Evolutionary conservation across 495 filamentous ascomycete species (phyloP).

Genomic region (Tuber aestivum): DNA sequence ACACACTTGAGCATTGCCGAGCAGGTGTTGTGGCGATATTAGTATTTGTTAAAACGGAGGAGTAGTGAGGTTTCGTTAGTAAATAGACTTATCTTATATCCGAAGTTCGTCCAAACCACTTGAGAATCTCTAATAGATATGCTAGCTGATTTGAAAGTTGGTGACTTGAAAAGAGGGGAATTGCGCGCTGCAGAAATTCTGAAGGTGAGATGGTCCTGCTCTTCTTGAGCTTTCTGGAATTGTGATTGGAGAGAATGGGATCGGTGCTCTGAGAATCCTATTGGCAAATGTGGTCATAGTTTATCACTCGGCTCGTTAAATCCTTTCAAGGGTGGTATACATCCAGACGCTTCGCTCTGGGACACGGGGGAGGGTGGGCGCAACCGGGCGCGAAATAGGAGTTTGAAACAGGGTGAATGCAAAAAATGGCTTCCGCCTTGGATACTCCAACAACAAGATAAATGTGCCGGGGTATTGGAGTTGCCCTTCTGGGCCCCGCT

Average conservation of each 20-base stretch:
- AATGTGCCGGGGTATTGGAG: background rate
- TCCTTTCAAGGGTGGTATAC: background rate
- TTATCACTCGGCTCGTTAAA: background rate
- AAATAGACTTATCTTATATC: background rate
- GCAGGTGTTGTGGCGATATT: background rate
- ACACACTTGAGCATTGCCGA: background rate
- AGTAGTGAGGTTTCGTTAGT: background rate
- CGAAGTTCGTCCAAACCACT: background rate
- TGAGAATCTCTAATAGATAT: background rate
- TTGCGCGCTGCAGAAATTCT: background rate
- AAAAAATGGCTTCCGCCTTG: background rate
- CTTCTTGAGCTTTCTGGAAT: constrained; percentile 3
- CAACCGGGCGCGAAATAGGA: background rate
- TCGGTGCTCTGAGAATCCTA: background rate
- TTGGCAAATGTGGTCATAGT: background rate
- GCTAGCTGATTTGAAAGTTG: background rate
- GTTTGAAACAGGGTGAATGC: background rate
- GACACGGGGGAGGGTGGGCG: too few species aligned
- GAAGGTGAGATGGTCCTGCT: background rate
- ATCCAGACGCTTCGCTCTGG: background rate
- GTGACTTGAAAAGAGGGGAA: background rate
- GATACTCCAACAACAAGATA: background rate
- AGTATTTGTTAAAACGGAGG: background rate
- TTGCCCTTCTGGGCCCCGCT: background rate
- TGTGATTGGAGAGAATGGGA: background rate